phyloP scores from a whole-genome alignment of 1,139 yeast genomes.

The Yamadazyma atmosphaerica region DNA sequence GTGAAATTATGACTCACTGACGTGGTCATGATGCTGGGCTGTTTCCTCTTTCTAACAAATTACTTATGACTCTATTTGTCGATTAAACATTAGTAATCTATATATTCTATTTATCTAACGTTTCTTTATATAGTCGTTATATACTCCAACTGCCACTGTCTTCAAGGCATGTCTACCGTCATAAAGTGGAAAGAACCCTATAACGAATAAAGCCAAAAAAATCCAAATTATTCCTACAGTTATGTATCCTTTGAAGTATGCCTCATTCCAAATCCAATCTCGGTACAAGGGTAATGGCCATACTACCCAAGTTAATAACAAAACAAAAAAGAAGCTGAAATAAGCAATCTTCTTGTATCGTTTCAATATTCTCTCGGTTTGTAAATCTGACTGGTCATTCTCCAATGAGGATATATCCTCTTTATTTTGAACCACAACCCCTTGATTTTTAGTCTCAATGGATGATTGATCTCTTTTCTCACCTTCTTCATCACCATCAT shows the following conservation, averaged over 20 bases:
- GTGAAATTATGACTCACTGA: no score
- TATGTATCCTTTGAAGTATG: conserved; percentile 44
- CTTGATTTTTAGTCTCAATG: conserved; percentile 2
- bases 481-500: conserved; percentile 5
- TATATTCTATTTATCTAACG: no score
- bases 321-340: conserved; percentile 24
- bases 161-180: conserved; percentile 33
- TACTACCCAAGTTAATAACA: conserved; percentile 37
- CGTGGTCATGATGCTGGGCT: no score
- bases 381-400: conserved; percentile 5
- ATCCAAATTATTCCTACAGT: conserved; percentile 41
- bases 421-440: neutral
- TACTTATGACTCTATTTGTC: no score
- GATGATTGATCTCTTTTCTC: no score
- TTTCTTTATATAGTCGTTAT: conserved; percentile 15
- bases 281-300: conserved; percentile 52
- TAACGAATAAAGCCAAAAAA: conserved; percentile 28
- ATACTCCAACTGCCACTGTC: conserved; percentile 24
- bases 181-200: conserved; percentile 39
- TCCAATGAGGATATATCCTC: neutral
- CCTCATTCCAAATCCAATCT: conserved; percentile 38
- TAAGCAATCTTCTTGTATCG: conserved; percentile 30
- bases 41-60: no score
- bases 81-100: no score
- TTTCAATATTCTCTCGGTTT: conserved; percentile 8